A percentile compares a stretch with the other conserved stretches of the same genome.
These are phyloP conservation scores for Aquanectria penicillioides DNA, from an alignment of 2,329 filamentous ascomycete genomes.

Conservation along the genomic window DNA sequence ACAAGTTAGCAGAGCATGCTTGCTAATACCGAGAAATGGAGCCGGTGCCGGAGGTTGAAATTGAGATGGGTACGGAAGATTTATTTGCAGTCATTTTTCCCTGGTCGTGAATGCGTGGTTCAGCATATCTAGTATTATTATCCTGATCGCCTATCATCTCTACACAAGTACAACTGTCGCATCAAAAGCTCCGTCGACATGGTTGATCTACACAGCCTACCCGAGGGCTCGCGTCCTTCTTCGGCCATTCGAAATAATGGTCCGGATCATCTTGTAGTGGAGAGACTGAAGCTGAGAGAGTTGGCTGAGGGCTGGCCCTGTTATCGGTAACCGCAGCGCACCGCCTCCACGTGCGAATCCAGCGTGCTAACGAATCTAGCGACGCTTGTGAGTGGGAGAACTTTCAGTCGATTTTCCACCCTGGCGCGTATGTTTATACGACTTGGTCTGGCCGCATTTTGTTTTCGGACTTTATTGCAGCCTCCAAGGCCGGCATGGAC, in stretches of 20 bases:
- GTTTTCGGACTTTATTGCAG: constrained; percentile 52
- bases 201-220: constrained; percentile 23
- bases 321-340: constrained; percentile 47
- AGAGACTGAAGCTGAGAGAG: constrained; percentile 58
- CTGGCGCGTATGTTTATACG: constrained; percentile 58
- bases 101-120: no score
- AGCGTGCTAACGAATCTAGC: constrained; percentile 35
- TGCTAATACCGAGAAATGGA: not conserved
- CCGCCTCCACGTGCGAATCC: no score
- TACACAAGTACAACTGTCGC: no score
- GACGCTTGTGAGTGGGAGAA: constrained; percentile 64
- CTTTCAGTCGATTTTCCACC: constrained; percentile 60
- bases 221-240: constrained; percentile 40
- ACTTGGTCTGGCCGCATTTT: constrained; percentile 59
- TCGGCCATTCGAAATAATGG: constrained; percentile 58
- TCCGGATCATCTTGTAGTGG: constrained; percentile 53
- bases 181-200: constrained; percentile 11
- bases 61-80: not conserved
- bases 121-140: no score
- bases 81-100: no score
- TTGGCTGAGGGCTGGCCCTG: constrained; percentile 61
- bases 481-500: constrained; percentile 52
- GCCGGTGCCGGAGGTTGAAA: not conserved
- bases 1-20: no score
- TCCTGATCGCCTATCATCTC: no score